Evolutionary conservation across 2,329 filamentous ascomycete genomes (phyloP), one percentile per base, ranked within the genome.

Genomic region (Nothophoma quercina): DNA sequence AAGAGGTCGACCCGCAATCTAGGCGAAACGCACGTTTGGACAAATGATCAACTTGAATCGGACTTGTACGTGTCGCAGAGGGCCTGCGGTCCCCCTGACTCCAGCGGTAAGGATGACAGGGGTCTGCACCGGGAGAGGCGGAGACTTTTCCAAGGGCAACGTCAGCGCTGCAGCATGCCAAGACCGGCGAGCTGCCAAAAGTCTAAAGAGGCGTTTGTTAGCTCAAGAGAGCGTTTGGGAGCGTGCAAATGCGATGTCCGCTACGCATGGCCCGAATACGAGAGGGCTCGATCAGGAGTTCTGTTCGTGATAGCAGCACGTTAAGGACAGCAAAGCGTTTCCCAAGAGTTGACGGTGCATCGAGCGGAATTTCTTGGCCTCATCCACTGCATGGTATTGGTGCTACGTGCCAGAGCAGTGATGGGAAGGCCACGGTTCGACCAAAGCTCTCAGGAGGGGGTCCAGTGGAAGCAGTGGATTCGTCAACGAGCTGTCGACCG

Each of bases 111-210:
- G 46, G 30, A 42, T 35, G 36, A 34, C 38, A 50, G 32, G 42
- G 36, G 19, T 32, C 4, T 36, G 42, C 45, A 34, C 23, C 45
- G 36, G 45, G 23, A 45, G 30, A 42, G n/a, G 38, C 45, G 30
- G 45, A 28, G n/a, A n/a, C n/a, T n/a, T n/a, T n/a, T n/a, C n/a
- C n/a, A n/a, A 19, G 18, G 23, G 29, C 29, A 41, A 45, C 48
- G 48, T 51, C 45, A 50, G 44, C 42, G 49, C n/a, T n/a, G n/a
- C n/a, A n/a, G n/a, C n/a, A n/a, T n/a, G n/a, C 49, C 49, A 52
- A 52, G 49, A 30, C 29, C 22, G 1, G 4, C 35, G 33, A 19
- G 9, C n/a, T 18, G 35, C 46, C n/a, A 33, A 12, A 36, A 12
- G 41, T 21, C 12, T 44, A 7, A 22, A 15, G 44, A 40, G 33